Base-by-base conservation (phyloP, 2,329 filamentous ascomycete species). In the Fusarium verrucosum region DNA sequence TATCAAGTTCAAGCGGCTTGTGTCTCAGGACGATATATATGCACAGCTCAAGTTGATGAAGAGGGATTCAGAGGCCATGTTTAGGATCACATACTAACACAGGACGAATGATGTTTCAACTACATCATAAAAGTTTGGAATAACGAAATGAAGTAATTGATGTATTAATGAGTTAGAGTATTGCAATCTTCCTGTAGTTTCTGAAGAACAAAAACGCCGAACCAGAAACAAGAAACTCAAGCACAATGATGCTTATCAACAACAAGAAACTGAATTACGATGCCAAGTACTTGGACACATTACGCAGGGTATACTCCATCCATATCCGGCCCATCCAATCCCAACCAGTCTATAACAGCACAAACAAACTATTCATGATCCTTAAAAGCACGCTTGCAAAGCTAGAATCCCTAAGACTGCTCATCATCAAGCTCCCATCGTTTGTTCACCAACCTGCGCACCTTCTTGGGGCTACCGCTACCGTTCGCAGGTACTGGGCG, bases 391-490 rank as follows among this genome's bases (percentile, higher is more conserved):
- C 42, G 28, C 19, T 22, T 10, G 10, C 10, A 46, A 36, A 32
- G 42, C 50, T 56, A 66, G 17, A 36, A 62, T 45, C 51, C 43
- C 63, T 72, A 73, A 44, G 71, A 50, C 20, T 65, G 56, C 30
- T 74, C 80, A 16, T 82, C 79, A 14, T 80, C 77, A 16, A 58
- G 53, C 35, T 83, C 81, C 84, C 84, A 87, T 58, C 79, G 79
- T 70, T 80, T 81, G 5, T 76, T 69, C 4, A 74, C 78, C 54
- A 86, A 64, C 69, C 80, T 83, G n/a, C 83, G 78, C 64, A 84
- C 72, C 75, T 85, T 86, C 73, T 84, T 85, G 14, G 83, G 83
- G 56, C 83, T 86, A 0, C 78, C 79, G 55, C 82, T 85, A 0
- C 78, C 79, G 9, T 62, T 74, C 37, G 64, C 70, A 1, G 50